These are phyloP conservation scores for Pythium sukuiense DNA, from an alignment of 352 stramenopile species.

Conservation along the genomic window DNA sequence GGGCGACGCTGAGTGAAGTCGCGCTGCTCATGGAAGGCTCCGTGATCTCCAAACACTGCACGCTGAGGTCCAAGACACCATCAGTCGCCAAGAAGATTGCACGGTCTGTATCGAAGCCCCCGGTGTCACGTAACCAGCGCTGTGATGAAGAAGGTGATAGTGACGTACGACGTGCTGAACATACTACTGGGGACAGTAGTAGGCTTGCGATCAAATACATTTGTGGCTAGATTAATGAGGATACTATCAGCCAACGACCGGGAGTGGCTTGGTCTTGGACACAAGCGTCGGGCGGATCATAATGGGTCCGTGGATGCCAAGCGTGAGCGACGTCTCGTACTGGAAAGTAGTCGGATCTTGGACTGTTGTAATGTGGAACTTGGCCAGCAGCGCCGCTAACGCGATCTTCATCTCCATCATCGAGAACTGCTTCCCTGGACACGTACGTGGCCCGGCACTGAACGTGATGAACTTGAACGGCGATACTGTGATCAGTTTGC, in stretches of 20 bases:
- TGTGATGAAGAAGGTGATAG: too few species aligned
- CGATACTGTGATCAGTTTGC: conserved; percentile 38
- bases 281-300: background rate
- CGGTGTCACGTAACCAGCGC: too few species aligned
- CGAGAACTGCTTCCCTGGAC: conserved; percentile 53
- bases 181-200: background rate
- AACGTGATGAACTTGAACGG: conserved; percentile 69
- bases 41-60: conserved; percentile 19
- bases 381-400: conserved; percentile 41
- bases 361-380: conserved; percentile 36
- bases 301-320: background rate
- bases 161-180: background rate
- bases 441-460: conserved; percentile 56
- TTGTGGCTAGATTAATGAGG: background rate
- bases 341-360: conserved; percentile 16
- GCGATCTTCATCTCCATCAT: conserved; percentile 69
- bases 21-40: conserved; percentile 18
- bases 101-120: background rate
- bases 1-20: conserved; percentile 13
- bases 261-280: background rate
- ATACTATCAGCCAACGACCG: background rate
- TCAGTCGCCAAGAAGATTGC: background rate
- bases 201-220: background rate
- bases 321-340: conserved; percentile 6
- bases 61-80: background rate